phyloP scores from a whole-genome alignment of 192 early-diverging fungal species.

The Coemansia sp. region DNA sequence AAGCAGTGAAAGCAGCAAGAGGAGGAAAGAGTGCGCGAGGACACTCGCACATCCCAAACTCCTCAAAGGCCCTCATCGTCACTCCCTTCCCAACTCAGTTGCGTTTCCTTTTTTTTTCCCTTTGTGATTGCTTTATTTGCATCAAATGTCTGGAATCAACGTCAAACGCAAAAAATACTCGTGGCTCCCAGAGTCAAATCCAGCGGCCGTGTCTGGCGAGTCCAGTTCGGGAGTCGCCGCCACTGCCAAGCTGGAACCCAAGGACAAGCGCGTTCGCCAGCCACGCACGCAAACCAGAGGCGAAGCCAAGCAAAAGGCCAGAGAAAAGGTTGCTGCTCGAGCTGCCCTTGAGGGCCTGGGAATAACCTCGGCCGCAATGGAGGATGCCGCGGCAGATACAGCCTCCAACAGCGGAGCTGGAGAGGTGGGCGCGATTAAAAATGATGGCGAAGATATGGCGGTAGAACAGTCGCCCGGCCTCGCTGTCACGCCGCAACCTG shows the following conservation, averaged over 20 bases:
- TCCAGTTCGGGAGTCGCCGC: background rate
- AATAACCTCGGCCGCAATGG: background rate
- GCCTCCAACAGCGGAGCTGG: background rate
- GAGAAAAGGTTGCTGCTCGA: slow-evolving; percentile 1
- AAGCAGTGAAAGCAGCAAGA: too few relatives aligned
- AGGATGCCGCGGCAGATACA: background rate
- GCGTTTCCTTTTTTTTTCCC: too few relatives aligned
- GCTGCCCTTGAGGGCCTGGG: background rate
- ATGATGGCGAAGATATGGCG: background rate
- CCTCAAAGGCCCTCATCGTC: too few relatives aligned
- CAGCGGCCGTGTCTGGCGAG: slow-evolving; percentile 48
- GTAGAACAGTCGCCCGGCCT: background rate
- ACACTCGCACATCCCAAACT: too few relatives aligned
- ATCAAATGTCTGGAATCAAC: slow-evolving; percentile 40
- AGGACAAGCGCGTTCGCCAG: slow-evolving; percentile 18
- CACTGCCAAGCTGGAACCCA: slow-evolving; percentile 17
- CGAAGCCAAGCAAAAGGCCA: slow-evolving; percentile 12
- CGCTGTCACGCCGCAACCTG: background rate
- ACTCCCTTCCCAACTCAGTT: too few relatives aligned
- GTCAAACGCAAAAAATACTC: slow-evolving; percentile 54
- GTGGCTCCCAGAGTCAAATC: slow-evolving; percentile 55
- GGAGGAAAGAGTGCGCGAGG: too few relatives aligned
- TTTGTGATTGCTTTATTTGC: too few relatives aligned
- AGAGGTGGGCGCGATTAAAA: background rate
- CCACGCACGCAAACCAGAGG: slow-evolving; percentile 7